Percentiles rank a stretch among this genome's conserved stretches.
Evolutionary conservation across 2,329 filamentous ascomycete species (phyloP).

Genomic region (Saccharata proteae): DNA sequence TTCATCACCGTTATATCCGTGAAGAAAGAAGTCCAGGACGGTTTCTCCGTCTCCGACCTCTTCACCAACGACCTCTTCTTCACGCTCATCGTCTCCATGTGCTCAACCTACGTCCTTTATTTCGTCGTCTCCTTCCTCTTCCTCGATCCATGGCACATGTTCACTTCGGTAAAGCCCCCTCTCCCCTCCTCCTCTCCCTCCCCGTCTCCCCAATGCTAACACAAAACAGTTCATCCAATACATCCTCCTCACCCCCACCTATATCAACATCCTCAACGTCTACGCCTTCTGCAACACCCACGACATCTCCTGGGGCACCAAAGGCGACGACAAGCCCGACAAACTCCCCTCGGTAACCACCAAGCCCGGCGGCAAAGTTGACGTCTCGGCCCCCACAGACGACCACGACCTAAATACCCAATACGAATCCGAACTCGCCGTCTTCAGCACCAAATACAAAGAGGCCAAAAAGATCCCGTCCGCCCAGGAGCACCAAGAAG

Average conservation of each 20-base stretch:
- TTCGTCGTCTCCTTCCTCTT: conserved; percentile 83
- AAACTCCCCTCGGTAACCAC: conserved; percentile 79
- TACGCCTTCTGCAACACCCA: conserved; percentile 98
- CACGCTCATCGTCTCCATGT: conserved; percentile 82
- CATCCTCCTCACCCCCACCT: conserved; percentile 85
- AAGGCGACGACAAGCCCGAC: conserved; percentile 91
- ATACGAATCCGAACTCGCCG: conserved; percentile 72
- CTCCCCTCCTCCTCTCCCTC: not conserved
- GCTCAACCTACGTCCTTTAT: conserved; percentile 89
- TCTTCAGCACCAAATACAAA: conserved; percentile 63
- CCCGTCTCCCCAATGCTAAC: conserved; percentile 22
- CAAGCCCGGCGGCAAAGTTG: conserved; percentile 90
- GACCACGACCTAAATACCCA: conserved; percentile 91
- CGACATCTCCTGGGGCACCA: conserved; percentile 96
- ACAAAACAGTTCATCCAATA: conserved; percentile 92
- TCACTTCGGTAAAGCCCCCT: conserved; percentile 51
- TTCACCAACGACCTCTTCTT: conserved; percentile 86
- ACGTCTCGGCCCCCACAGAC: conserved; percentile 73
- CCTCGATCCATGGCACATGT: conserved; percentile 98
- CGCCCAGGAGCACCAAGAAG: conserved; percentile 74
- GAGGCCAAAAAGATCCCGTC: conserved; percentile 53
- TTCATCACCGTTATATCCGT: conserved; percentile 89
- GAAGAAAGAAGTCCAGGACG: conserved; percentile 49
- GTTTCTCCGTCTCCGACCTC: conserved; percentile 59
- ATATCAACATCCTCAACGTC: conserved; percentile 97